Percentiles rank a stretch among this genome's conserved stretches.
Conservation (phyloP, 2,329 filamentous ascomycete genomes). For the Orbilia quercus region DNA sequence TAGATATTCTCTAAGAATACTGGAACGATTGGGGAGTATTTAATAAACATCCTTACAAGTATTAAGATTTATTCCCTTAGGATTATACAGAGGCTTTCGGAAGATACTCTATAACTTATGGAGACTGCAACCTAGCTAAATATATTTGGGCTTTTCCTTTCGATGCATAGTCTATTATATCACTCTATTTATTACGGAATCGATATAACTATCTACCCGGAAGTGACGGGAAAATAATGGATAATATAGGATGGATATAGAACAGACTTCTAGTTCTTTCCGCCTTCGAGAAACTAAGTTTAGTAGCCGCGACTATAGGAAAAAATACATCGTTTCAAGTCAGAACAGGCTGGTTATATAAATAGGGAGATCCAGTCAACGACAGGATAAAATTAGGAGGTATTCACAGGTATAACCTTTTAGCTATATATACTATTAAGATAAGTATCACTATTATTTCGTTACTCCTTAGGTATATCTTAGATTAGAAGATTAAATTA, state of each 20-base stretch:
- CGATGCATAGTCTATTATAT: conserved; percentile 65
- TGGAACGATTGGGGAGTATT: conserved; percentile 67
- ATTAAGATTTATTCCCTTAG: conserved; percentile 66
- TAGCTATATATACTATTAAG: conserved; percentile 63
- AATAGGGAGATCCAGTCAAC: conserved; percentile 4
- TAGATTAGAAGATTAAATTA: neutral
- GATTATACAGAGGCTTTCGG: conserved; percentile 66
- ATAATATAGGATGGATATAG: conserved; percentile 61
- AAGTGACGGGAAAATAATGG: conserved; percentile 29
- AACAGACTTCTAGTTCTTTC: conserved; percentile 63
- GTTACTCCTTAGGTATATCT: conserved; percentile 36
- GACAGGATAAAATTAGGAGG: conserved; percentile 64
- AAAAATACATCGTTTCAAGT: conserved; percentile 59
- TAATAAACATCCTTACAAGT: conserved; percentile 62
- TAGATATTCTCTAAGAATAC: conserved; percentile 65
- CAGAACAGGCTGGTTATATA: conserved; percentile 62
- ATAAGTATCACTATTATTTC: conserved; percentile 58
- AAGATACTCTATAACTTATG: conserved; percentile 58
- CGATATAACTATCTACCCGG: conserved; percentile 62
- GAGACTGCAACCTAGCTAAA: conserved; percentile 64
- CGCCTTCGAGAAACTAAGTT: conserved; percentile 61
- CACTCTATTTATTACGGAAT: conserved; percentile 63
- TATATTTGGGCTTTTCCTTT: conserved; percentile 66
- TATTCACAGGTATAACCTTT: conserved; percentile 64
- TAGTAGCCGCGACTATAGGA: conserved; percentile 63